Evolutionary conservation across 2,329 filamentous ascomycete species (phyloP).

Genomic region (Fusarium coicis): DNA sequence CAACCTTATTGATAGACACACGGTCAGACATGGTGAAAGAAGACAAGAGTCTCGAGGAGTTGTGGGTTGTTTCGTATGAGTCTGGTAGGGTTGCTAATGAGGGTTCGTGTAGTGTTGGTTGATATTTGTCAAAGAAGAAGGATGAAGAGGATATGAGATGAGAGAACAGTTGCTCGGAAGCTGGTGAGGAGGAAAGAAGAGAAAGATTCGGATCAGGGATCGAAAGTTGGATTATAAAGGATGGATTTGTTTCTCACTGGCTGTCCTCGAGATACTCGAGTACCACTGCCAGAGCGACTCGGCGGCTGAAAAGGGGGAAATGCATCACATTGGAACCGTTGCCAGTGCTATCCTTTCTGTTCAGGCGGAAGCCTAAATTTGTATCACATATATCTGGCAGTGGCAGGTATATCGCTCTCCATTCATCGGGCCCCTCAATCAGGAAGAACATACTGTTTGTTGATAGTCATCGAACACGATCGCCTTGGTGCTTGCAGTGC

Average conservation of each 20-base stretch:
- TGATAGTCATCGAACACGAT: background rate
- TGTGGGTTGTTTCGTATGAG: background rate
- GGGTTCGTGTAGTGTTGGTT: background rate
- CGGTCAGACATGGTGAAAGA: background rate
- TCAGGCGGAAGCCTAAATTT: background rate
- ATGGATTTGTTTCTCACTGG: background rate
- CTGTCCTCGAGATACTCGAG: background rate
- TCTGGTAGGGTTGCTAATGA: too few species aligned
- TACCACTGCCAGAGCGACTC: background rate
- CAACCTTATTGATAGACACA: background rate
- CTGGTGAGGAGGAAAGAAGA: background rate
- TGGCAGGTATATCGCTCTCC: rapidly evolving
- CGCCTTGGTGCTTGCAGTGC: background rate
- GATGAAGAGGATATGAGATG: background rate
- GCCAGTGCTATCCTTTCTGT: background rate
- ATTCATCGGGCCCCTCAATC: rapidly evolving
- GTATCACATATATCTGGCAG: rapidly evolving
- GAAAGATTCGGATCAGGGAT: background rate
- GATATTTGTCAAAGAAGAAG: background rate
- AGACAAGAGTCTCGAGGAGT: background rate
- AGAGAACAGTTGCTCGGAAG: background rate
- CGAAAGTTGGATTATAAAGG: background rate
- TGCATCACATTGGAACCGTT: rapidly evolving
- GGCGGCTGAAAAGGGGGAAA: background rate
- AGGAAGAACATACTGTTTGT: background rate